Conservation (phyloP, 345 rosid genomes). For the Murraya koenigii region DNA sequence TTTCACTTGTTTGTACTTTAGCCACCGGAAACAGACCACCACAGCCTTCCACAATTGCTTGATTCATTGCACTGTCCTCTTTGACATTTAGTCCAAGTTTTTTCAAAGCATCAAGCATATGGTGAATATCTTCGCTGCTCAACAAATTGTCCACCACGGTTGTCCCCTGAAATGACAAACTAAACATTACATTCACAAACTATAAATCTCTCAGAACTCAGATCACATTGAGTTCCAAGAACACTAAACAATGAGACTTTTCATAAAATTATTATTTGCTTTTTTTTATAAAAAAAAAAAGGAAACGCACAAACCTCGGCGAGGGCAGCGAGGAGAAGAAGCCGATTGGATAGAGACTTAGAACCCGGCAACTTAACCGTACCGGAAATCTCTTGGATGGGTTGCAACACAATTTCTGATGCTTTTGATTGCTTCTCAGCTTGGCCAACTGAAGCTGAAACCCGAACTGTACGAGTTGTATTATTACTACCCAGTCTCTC, state of each 20-base stretch:
- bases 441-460: conserved; percentile 54
- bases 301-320: conserved; percentile 55
- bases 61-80: conserved; percentile 49
- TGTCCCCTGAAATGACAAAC: conserved; percentile 53
- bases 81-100: conserved; percentile 67
- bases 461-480: conserved; percentile 29
- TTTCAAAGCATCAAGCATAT: conserved; percentile 89
- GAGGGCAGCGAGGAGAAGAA: conserved; percentile 90
- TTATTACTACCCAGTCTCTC: conserved; percentile 3
- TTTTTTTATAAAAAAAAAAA: neutral
- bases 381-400: conserved; percentile 83
- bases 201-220: neutral
- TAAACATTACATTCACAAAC: neutral
- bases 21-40: conserved; percentile 77
- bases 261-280: neutral
- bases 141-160: conserved; percentile 88
- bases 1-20: conserved; percentile 44
- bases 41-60: conserved; percentile 78
- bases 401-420: conserved; percentile 76
- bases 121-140: conserved; percentile 81
- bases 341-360: conserved; percentile 87
- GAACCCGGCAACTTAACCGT: conserved; percentile 86
- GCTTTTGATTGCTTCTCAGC: conserved; percentile 63
- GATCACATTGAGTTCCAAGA: neutral
- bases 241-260: neutral